Evolutionary conservation across 2,329 filamentous ascomycete genomes (phyloP).

Genomic region (Ophiostoma tasmaniense): DNA sequence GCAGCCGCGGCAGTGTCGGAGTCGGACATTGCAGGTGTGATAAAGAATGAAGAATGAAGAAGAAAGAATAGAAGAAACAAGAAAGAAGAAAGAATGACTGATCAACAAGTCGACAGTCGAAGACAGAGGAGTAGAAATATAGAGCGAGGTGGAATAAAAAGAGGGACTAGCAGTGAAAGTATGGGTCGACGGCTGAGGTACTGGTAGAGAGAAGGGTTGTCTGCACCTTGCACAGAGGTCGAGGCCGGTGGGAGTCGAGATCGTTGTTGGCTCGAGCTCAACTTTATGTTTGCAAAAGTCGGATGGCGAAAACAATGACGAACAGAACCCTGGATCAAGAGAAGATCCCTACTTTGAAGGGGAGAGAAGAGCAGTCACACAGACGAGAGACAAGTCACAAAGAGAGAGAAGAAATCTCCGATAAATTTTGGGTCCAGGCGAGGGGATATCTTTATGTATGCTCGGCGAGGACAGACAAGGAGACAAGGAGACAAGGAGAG

Average conservation of each 20-base stretch:
- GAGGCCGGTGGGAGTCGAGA: neutral
- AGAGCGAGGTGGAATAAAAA: neutral
- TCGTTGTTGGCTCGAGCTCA: neutral
- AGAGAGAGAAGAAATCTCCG: neutral
- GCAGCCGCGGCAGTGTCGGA: slow-evolving; percentile 18
- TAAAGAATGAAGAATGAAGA: neutral
- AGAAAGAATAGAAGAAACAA: neutral
- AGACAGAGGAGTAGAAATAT: neutral
- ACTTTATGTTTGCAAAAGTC: neutral
- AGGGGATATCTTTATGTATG: slow-evolving; percentile 3
- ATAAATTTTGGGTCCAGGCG: neutral
- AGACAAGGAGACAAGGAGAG: neutral
- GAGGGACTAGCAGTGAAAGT: too few relatives aligned
- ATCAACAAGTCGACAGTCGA: neutral
- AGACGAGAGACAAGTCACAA: neutral
- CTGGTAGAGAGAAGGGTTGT: too few relatives aligned
- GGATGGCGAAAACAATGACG: neutral
- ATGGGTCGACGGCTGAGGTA: too few relatives aligned
- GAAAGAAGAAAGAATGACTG: too few relatives aligned
- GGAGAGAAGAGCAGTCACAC: neutral
- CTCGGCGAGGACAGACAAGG: neutral
- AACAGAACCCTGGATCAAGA: neutral
- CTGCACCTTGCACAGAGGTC: neutral
- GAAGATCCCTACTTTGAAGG: neutral
- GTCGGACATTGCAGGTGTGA: neutral